Base-by-base conservation (phyloP, 768 basidiomycete species). In the Tylopilus subfusipes region DNA sequence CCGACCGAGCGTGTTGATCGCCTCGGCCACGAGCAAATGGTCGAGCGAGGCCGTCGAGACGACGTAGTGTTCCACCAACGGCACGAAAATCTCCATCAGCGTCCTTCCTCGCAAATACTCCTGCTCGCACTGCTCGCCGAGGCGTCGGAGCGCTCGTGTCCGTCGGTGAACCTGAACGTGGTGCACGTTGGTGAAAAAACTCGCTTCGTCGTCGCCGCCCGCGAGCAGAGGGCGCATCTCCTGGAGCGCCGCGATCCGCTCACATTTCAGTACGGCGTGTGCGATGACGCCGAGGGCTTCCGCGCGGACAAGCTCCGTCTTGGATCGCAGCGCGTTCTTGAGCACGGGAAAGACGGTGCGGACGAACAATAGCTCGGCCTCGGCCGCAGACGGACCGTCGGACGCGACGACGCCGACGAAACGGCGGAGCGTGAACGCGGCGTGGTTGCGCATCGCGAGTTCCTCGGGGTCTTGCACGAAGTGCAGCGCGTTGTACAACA, bases 111-210 rank as follows among this genome's bases (percentile, higher is more conserved):
- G 76, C 33, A 98, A 63, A 29, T 74, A 74, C 2, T 82, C 83
- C 40, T 84, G 81, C 10, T 84, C 80, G 56, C 85, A 86, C 52
- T 84, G 79, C 48, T 94, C 93, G 6, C 82, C 83, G 19, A 98
- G 80, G n/a, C 93, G 79, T 14, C 90, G 82, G 27, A 97, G 76
- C 3, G 96, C 95, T 55, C 96, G 76, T 2, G 86, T 84, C 22
- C 96, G 85, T 58, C 95, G 84, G 69, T 98, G 95, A 3, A 88
- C 74, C 71, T 99, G 97, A 42, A 98, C 82, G 66, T 99, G 97
- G 50, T 88, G 82, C 45, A 98, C 84, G 70, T 99, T 99, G 76
- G 86, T 87, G 81, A 99, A 98, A 75, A 98, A 95, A 66, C 88
- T 94, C 30, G 93, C 93, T 70, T 99, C 96, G 46, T 90, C 86